phyloP scores from a whole-genome alignment of 2,329 filamentous ascomycete genomes.

The Coniosporium uncinatum region DNA sequence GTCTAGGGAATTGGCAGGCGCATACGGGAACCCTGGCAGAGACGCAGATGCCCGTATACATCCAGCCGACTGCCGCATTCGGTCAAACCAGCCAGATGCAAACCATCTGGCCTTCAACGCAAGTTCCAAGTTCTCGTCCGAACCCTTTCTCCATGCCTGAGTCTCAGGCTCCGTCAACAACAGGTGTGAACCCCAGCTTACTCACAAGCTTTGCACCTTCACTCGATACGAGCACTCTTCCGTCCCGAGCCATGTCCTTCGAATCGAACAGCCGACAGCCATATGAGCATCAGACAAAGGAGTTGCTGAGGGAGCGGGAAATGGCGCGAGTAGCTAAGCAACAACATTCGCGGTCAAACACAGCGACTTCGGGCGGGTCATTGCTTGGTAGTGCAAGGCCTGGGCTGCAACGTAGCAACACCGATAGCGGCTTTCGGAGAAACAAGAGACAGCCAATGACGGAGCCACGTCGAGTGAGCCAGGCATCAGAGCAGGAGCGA shows the following conservation, averaged over 20 bases:
- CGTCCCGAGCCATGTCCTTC: constrained; percentile 12
- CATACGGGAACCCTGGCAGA: neutral
- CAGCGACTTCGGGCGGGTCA: constrained; percentile 25
- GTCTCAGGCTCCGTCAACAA: neutral
- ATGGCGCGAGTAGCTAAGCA: constrained; percentile 19
- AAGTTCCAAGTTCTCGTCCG: too few species aligned
- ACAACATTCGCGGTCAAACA: constrained; percentile 31
- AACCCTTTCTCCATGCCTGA: too few species aligned
- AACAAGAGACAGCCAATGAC: constrained; percentile 16
- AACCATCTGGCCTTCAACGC: constrained; percentile 5
- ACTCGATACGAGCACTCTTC: constrained; percentile 9
- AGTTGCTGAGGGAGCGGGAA: constrained; percentile 25
- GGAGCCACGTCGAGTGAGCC: constrained; percentile 19
- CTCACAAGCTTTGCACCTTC: constrained; percentile 29
- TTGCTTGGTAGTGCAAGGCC: constrained; percentile 19
- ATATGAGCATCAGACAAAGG: constrained; percentile 27
- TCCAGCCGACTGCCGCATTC: neutral
- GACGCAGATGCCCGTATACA: neutral
- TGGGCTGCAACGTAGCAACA: constrained; percentile 37
- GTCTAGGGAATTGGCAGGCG: neutral
- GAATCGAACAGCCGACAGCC: constrained; percentile 20
- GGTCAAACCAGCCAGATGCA: neutral
- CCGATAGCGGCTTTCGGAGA: constrained; percentile 30
- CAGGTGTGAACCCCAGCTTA: constrained; percentile 40
- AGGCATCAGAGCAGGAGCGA: constrained; percentile 6